Conservation (phyloP, 495 filamentous ascomycete species). For the Penicillium arizonense region DNA sequence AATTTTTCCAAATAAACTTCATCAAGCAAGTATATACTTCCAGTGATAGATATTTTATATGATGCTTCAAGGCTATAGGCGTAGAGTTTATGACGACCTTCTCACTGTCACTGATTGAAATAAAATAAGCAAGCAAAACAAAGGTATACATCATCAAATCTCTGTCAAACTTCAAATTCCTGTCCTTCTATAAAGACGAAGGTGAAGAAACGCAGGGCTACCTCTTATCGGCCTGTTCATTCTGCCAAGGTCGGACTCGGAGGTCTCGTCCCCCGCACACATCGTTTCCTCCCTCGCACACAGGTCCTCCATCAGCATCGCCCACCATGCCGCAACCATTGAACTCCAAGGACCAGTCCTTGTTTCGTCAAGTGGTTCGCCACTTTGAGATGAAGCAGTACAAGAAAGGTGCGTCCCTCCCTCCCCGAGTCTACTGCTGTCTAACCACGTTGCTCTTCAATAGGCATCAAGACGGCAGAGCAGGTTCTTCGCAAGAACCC, state of each 20-base stretch:
- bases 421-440: background rate
- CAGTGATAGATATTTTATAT: too few species aligned
- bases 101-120: too few species aligned
- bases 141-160: background rate
- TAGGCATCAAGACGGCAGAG: slow-evolving; percentile 86
- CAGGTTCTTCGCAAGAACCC: slow-evolving; percentile 92
- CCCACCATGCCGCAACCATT: slow-evolving; percentile 76
- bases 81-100: too few species aligned
- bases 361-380: slow-evolving; percentile 92
- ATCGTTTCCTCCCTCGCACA: slow-evolving; percentile 40
- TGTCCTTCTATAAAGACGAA: too few species aligned
- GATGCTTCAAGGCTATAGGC: too few species aligned
- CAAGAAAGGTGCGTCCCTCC: slow-evolving; percentile 69
- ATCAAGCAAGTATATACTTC: too few species aligned
- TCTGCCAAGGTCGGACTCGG: slow-evolving; percentile 34
- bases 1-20: too few species aligned
- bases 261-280: slow-evolving; percentile 42
- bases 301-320: slow-evolving; percentile 30
- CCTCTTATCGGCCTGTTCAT: slow-evolving; percentile 23
- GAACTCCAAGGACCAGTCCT: slow-evolving; percentile 82
- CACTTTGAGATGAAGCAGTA: slow-evolving; percentile 98
- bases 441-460: slow-evolving; percentile 21
- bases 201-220: too few species aligned
- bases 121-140: too few species aligned
- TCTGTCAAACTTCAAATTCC: too few species aligned